A percentile compares a stretch with the other conserved stretches of the same genome.
These are phyloP conservation scores for Phytophthora lateralis DNA, from an alignment of 352 stramenopile genomes.

Conservation along the genomic window DNA sequence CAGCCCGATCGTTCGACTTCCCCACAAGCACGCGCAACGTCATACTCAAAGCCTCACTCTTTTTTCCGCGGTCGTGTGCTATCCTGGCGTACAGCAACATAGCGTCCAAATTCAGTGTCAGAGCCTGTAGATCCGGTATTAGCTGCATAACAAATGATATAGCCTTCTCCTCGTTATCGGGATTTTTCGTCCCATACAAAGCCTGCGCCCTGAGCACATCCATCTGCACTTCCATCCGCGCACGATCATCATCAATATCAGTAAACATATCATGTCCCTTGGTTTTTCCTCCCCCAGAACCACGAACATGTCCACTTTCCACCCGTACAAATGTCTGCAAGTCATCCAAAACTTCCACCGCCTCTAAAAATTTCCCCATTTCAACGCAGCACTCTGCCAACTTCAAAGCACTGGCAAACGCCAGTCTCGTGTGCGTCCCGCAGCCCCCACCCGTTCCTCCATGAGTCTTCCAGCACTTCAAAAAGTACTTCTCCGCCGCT, in stretches of 20 bases:
- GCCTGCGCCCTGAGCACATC: conserved; percentile 53
- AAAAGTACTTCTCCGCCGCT: conserved; percentile 48
- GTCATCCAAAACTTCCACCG: conserved; percentile 48
- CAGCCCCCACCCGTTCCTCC: conserved; percentile 5
- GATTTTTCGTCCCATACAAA: conserved; percentile 50
- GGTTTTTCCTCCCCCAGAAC: neutral
- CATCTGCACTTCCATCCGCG: conserved; percentile 50
- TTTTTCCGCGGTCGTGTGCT: conserved; percentile 62
- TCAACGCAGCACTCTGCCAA: conserved; percentile 56
- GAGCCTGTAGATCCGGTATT: conserved; percentile 56
- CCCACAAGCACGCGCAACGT: conserved; percentile 62
- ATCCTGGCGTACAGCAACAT: conserved; percentile 67
- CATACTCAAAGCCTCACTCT: conserved; percentile 72
- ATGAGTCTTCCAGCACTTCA: conserved; percentile 49
- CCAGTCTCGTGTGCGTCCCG: conserved; percentile 38
- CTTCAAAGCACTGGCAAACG: conserved; percentile 49
- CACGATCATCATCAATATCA: conserved; percentile 36
- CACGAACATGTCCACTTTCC: conserved; percentile 24
- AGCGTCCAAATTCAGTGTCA: conserved; percentile 66
- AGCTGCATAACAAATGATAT: conserved; percentile 63
- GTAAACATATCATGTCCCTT: conserved; percentile 33
- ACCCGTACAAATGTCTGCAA: conserved; percentile 47
- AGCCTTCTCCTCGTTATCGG: conserved; percentile 53
- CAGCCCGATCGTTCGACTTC: conserved; percentile 50
- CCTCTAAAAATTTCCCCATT: conserved; percentile 24